These are phyloP conservation scores for Brettanomyces custersianus DNA, from an alignment of 805 yeast genomes.

Conservation along the genomic window DNA sequence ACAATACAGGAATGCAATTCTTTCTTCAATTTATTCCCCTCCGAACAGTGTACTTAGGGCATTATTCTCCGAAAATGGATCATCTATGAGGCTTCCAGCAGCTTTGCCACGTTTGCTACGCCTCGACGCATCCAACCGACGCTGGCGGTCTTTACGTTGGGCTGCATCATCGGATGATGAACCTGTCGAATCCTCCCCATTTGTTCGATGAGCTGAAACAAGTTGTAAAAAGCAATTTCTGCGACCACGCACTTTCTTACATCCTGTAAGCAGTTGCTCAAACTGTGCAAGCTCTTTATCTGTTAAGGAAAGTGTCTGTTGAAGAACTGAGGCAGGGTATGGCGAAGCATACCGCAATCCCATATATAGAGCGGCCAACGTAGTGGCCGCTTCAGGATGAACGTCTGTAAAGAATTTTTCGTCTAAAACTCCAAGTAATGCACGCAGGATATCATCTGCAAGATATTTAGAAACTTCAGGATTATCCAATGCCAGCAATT, in stretches of 20 bases:
- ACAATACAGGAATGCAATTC: background rate
- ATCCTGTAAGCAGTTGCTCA: constrained; percentile 52
- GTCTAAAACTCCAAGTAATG: constrained; percentile 56
- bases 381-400: constrained; percentile 86
- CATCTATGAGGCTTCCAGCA: constrained; percentile 3
- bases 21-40: background rate
- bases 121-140: constrained; percentile 3
- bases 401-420: constrained; percentile 79
- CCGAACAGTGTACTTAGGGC: constrained; percentile 4
- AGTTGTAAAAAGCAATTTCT: constrained; percentile 71
- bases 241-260: constrained; percentile 70
- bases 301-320: constrained; percentile 41
- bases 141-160: constrained; percentile 29
- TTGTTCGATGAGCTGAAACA: constrained; percentile 46
- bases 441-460: constrained; percentile 57
- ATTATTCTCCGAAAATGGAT: constrained; percentile 6
- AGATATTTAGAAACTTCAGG: constrained; percentile 67
- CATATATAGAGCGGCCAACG: constrained; percentile 72
- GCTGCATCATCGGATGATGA: constrained; percentile 21
- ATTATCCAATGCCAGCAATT: constrained; percentile 52
- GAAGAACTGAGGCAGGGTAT: constrained; percentile 55
- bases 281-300: constrained; percentile 52
- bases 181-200: constrained; percentile 25
- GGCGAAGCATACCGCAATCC: constrained; percentile 61
- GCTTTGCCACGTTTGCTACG: constrained; percentile 1